These are phyloP conservation scores for Aspergillus sclerotialis DNA, from an alignment of 2,329 filamentous ascomycete genomes.

Conservation along the genomic window DNA sequence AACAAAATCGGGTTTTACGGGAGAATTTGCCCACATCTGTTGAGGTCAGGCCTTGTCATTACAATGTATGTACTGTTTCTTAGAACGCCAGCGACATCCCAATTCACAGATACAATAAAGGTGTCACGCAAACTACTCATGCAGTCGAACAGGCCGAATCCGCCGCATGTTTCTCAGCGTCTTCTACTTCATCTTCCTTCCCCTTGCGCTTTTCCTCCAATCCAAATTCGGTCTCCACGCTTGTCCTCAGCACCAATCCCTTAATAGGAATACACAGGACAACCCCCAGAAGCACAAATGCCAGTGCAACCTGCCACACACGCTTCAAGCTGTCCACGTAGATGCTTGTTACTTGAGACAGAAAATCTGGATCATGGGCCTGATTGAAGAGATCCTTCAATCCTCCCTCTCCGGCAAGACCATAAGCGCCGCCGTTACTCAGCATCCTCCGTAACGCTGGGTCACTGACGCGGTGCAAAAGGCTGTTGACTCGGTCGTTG, in stretches of 20 bases:
- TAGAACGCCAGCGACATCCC: no score
- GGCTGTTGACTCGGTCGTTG: constrained; percentile 15
- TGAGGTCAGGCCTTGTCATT: no score
- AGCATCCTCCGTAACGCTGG: constrained; percentile 5
- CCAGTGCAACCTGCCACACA: constrained; percentile 34
- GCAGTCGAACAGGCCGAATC: no score
- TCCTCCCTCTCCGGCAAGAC: constrained; percentile 9
- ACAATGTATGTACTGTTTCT: no score
- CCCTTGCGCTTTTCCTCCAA: no score
- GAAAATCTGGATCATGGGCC: background rate
- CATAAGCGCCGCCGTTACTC: constrained; percentile 16
- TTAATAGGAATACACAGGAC: constrained; percentile 27
- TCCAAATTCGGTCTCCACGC: constrained; percentile 2
- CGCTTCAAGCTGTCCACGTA: constrained; percentile 28
- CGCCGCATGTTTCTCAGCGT: no score
- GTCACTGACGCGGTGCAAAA: constrained; percentile 10
- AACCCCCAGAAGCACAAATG: constrained; percentile 26
- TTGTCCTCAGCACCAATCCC: constrained; percentile 11
- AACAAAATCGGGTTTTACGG: no score
- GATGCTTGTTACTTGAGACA: constrained; percentile 22
- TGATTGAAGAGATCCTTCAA: constrained; percentile 3
- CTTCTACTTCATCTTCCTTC: no score
- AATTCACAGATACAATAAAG: no score
- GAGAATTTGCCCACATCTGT: no score
- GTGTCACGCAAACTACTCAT: no score